Evolutionary conservation across 2,329 filamentous ascomycete genomes (phyloP), one percentile per base, ranked within the genome.

Genomic region (Macroventuria anomochaeta): DNA sequence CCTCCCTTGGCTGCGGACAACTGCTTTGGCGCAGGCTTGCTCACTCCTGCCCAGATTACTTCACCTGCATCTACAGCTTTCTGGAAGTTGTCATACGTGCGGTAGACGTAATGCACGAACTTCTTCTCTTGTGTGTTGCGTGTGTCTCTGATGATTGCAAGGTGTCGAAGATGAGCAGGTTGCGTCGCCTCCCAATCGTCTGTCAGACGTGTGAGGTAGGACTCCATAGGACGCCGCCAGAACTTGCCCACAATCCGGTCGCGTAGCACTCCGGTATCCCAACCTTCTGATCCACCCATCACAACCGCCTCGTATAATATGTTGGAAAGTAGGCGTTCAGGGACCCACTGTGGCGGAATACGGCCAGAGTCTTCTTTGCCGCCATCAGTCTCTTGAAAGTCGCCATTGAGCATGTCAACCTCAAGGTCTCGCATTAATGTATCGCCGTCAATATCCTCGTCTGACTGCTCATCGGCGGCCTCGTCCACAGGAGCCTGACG

Each of bases 181-280:
- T 88, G 85, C n/a, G 81, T 82, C 13, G 80, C 63, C 47, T 84
- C 79, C 80, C 84, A 86, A 48, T 78, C 74, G 50, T 85, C 80
- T 2, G 81, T 81, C 31, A 87, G 61, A 21, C 83, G 79, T 41
- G 70, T 71, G 18, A 87, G 64, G 17, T 79, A 71, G 25, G 79
- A 77, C 62, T 87, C 85, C 25, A 85, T 63, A 0, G 83, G 81
- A 42, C 83, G 76, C 46, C 77, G 78, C 70, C 81, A 85, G 60
- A 83, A 80, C 8, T 71, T 69, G 8, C 85, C 84, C 42, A 82
- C 75, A 7, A 76, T 64, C 2, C 60, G 55, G 65, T 59, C 65
- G 37, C 59, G 72, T 61, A 64, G 73, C 60, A 77, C 75, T 32
- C 72, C 72, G 33, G 82, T 80, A 41, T 80, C 81, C 31, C 79